Percentiles rank a stretch among this genome's conserved stretches.
Evolutionary conservation across 1,284 basidiomycete genomes (phyloP).

Genomic region (Rhodotorula sp.): DNA sequence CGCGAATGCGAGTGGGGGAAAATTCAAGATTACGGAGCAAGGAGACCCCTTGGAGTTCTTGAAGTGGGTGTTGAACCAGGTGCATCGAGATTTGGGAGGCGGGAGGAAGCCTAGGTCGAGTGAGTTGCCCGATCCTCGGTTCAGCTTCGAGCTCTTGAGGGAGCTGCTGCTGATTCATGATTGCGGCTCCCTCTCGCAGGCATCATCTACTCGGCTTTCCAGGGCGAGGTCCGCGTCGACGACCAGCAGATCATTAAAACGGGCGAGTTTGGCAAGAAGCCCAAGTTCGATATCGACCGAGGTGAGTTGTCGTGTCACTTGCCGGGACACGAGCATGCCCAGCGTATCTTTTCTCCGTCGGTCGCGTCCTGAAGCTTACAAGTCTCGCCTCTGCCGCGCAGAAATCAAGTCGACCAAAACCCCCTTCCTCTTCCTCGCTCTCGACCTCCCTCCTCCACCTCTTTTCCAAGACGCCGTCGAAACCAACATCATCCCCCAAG

Average conservation of each 20-base stretch:
- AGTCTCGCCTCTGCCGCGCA: conserved; percentile 48
- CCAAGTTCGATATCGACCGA: conserved; percentile 80
- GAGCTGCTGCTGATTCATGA: neutral
- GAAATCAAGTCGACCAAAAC: conserved; percentile 82
- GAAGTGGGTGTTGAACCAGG: conserved; percentile 88
- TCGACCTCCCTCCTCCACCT: conserved; percentile 93
- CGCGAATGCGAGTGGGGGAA: conserved; percentile 75
- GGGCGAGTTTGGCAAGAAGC: conserved; percentile 55
- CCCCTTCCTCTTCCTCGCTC: conserved; percentile 90
- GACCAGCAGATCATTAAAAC: conserved; percentile 84
- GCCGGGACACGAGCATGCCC: too few species aligned
- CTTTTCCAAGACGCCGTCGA: conserved; percentile 92
- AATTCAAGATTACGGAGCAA: conserved; percentile 87
- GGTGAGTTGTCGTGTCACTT: conserved; percentile 64
- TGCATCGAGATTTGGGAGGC: conserved; percentile 89
- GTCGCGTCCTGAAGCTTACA: neutral
- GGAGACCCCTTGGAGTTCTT: conserved; percentile 96
- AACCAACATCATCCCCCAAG: conserved; percentile 98
- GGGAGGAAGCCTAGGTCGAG: conserved; percentile 81
- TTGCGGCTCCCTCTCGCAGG: conserved; percentile 53
- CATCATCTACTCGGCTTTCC: conserved; percentile 88
- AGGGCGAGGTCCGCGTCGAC: conserved; percentile 88
- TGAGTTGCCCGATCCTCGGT: conserved; percentile 51
- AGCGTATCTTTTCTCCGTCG: neutral
- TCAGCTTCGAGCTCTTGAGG: neutral